A percentile compares a stretch with the other conserved stretches of the same genome.
Conservation (phyloP, 2,329 filamentous ascomycete species). For the Calonectria ilicicola region DNA sequence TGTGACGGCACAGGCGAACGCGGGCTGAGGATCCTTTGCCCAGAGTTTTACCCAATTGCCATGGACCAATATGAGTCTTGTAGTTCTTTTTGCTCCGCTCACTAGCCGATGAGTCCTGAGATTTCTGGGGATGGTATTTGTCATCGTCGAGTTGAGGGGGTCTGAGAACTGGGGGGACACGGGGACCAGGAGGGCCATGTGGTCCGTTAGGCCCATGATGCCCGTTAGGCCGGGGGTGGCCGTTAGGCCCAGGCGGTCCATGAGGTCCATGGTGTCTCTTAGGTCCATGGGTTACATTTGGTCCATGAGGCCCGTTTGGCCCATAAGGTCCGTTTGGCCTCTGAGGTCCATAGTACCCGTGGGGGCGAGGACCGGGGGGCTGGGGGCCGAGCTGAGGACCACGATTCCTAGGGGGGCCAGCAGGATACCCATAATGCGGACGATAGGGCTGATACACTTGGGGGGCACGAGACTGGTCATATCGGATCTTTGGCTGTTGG, state of each 20-base stretch:
- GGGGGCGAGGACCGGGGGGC: conserved; percentile 33
- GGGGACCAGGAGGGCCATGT: conserved; percentile 29
- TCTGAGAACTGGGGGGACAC: conserved; percentile 30
- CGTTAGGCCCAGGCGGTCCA: neutral
- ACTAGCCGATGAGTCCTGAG: conserved; percentile 55
- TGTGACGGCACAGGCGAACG: conserved; percentile 87
- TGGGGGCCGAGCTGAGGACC: conserved; percentile 19
- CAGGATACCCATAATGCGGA: conserved; percentile 28
- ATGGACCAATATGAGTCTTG: conserved; percentile 89
- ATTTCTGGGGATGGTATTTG: conserved; percentile 55
- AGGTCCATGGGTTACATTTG: neutral
- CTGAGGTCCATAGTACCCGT: conserved; percentile 8
- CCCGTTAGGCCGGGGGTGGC: neutral
- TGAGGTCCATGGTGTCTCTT: neutral
- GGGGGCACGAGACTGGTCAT: conserved; percentile 37
- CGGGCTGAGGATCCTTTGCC: conserved; percentile 91
- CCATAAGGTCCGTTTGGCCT: neutral
- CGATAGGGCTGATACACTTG: conserved; percentile 27
- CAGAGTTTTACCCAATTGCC: conserved; percentile 90
- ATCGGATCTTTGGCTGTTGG: conserved; percentile 46
- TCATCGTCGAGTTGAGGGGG: conserved; percentile 48
- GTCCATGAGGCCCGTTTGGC: neutral
- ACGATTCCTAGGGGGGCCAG: conserved; percentile 33
- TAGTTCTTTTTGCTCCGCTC: conserved; percentile 56
- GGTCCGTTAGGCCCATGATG: neutral